A percentile compares a stretch with the other conserved stretches of the same genome.
Evolutionary conservation across 148 eudicot species (phyloP).

Genomic region (Spergularia marina): DNA sequence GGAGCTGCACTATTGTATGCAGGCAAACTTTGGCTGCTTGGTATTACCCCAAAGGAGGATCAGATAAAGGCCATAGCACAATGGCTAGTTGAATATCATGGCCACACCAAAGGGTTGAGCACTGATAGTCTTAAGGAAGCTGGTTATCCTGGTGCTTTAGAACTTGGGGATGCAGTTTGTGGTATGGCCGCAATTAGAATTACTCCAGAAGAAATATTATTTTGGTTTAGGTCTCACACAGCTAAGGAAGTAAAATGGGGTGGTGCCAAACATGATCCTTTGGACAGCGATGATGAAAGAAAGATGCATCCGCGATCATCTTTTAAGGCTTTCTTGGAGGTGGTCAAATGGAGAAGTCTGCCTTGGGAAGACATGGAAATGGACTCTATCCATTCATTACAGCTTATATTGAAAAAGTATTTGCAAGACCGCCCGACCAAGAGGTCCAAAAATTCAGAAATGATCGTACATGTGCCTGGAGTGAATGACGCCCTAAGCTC

Average conservation of each 20-base stretch:
- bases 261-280: slow-evolving; percentile 81
- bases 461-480: slow-evolving; percentile 56
- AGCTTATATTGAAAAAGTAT: slow-evolving; percentile 58
- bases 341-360: slow-evolving; percentile 69
- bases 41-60: slow-evolving; percentile 57
- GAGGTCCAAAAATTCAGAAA: slow-evolving; percentile 41
- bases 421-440: slow-evolving; percentile 35
- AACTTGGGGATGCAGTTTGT: slow-evolving; percentile 65
- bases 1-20: slow-evolving; percentile 68
- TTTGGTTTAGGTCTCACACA: slow-evolving; percentile 82
- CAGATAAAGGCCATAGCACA: slow-evolving; percentile 56
- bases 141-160: slow-evolving; percentile 62
- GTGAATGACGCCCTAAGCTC: slow-evolving; percentile 37
- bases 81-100: slow-evolving; percentile 74
- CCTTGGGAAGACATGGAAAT: slow-evolving; percentile 92
- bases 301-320: slow-evolving; percentile 89
- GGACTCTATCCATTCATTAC: slow-evolving; percentile 86
- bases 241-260: slow-evolving; percentile 86
- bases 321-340: slow-evolving; percentile 74
- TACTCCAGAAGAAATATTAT: slow-evolving; percentile 53
- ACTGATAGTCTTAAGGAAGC: slow-evolving; percentile 87
- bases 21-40: slow-evolving; percentile 55
- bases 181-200: slow-evolving; percentile 82
- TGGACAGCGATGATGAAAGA: slow-evolving; percentile 61
- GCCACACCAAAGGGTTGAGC: slow-evolving; percentile 62